These are phyloP conservation scores for Globisporangium camurandrum DNA, from an alignment of 352 stramenopile genomes.

Conservation along the genomic window DNA sequence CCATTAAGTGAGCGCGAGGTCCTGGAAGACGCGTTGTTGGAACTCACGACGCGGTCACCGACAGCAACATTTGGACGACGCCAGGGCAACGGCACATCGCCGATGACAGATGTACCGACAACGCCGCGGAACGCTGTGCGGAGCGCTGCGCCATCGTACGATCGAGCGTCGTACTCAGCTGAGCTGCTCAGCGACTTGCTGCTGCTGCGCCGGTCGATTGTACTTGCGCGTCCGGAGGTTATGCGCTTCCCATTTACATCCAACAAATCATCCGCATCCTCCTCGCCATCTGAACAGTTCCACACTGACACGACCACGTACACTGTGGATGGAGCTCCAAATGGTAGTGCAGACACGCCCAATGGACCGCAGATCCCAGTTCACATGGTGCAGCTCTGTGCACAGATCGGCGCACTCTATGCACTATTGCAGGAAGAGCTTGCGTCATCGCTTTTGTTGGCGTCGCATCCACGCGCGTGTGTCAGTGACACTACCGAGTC, in stretches of 20 bases:
- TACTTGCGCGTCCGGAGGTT: conserved; percentile 5
- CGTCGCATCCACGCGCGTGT: neutral
- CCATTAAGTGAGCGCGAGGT: conserved; percentile 5
- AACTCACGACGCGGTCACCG: neutral
- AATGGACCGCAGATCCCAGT: no score
- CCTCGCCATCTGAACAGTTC: no score
- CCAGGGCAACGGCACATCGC: neutral
- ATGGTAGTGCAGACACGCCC: no score
- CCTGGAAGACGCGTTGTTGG: conserved; percentile 7
- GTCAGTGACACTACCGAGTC: neutral
- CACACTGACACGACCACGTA: no score
- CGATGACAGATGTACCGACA: no score
- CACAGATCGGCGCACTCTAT: neutral
- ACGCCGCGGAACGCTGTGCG: no score
- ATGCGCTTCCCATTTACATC: no score
- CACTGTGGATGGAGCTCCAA: no score
- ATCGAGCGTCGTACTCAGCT: conserved; percentile 10
- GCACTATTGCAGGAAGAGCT: neutral
- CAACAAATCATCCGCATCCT: no score
- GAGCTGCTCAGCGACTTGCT: conserved; percentile 23
- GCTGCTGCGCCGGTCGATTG: conserved; percentile 10
- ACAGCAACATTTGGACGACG: neutral
- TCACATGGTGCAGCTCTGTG: neutral
- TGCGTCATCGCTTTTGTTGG: neutral
- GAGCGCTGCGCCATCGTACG: neutral